A percentile compares a stretch with the other conserved stretches of the same genome.
Conservation (phyloP, 805 yeast genomes). For the Hyphopichia homilentoma region DNA sequence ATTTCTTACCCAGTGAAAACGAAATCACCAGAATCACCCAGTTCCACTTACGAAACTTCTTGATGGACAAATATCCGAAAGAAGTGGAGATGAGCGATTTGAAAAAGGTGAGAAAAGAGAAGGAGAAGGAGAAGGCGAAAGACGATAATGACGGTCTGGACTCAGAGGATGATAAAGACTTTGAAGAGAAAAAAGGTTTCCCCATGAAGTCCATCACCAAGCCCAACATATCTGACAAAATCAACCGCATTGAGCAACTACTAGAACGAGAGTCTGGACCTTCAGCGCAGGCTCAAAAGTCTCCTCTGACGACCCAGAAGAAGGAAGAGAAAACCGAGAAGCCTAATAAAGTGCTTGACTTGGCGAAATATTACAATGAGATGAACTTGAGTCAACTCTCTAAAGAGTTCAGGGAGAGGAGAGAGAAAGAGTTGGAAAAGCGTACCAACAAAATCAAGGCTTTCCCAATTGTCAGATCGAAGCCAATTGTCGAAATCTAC, state of each 20-base stretch:
- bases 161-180: neutral
- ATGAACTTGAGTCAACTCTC: conserved; percentile 79
- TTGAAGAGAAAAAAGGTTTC: neutral
- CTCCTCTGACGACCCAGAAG: too few species aligned
- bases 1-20: conserved; percentile 83
- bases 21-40: conserved; percentile 91
- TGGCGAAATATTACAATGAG: conserved; percentile 66
- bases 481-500: conserved; percentile 88
- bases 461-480: conserved; percentile 65
- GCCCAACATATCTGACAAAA: conserved; percentile 21
- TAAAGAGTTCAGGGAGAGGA: conserved; percentile 79
- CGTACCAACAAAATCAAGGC: conserved; percentile 56
- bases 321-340: too few species aligned
- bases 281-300: too few species aligned
- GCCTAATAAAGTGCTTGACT: conserved; percentile 49
- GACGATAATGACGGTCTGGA: conserved; percentile 4
- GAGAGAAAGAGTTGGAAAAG: conserved; percentile 72
- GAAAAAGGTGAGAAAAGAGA: conserved; percentile 5
- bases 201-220: neutral
- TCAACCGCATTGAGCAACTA: conserved; percentile 24
- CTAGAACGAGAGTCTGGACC: conserved; percentile 16
- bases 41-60: conserved; percentile 73
- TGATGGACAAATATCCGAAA: conserved; percentile 47
- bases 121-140: conserved; percentile 8
- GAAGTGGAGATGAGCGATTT: conserved; percentile 15